A percentile compares a stretch with the other conserved stretches of the same genome.
Conservation (phyloP, 208 protist species). For the Vickermania ingenoplastis region DNA sequence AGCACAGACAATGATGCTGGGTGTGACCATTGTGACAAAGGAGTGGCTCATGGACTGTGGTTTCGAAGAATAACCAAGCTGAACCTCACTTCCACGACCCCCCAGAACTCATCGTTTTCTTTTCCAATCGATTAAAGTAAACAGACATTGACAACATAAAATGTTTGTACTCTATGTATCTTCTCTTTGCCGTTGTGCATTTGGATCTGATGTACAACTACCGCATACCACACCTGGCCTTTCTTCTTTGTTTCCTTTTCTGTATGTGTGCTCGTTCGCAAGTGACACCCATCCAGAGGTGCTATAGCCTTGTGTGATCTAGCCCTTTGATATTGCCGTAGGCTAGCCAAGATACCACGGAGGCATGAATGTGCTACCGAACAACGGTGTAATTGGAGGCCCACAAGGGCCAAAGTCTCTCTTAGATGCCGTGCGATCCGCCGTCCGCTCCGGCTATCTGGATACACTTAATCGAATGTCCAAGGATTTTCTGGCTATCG, state of each 20-base stretch:
- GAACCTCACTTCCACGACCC: not conserved
- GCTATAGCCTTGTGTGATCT: too few species aligned
- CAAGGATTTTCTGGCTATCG: conserved; percentile 64
- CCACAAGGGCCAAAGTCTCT: conserved; percentile 78
- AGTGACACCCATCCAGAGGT: too few species aligned
- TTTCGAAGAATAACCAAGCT: conserved; percentile 25
- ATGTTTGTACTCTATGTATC: too few species aligned
- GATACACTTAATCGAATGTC: conserved; percentile 52
- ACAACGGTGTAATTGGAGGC: conserved; percentile 51
- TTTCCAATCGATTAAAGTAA: not conserved
- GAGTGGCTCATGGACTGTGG: conserved; percentile 77
- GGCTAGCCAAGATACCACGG: too few species aligned
- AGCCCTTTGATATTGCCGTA: too few species aligned
- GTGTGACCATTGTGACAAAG: conserved; percentile 75
- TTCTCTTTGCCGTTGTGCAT: too few species aligned
- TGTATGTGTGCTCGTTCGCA: too few species aligned
- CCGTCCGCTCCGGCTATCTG: conserved; percentile 53
- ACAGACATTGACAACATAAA: not conserved
- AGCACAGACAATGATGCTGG: conserved; percentile 77
- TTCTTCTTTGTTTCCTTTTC: too few species aligned
- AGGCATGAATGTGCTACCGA: not conserved
- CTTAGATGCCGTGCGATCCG: conserved; percentile 66
- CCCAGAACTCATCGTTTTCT: not conserved
- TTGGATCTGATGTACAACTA: too few species aligned
- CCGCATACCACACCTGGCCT: too few species aligned